Evolutionary conservation across 495 filamentous ascomycete genomes (phyloP).

Genomic region (Talaromyces adpressus): DNA sequence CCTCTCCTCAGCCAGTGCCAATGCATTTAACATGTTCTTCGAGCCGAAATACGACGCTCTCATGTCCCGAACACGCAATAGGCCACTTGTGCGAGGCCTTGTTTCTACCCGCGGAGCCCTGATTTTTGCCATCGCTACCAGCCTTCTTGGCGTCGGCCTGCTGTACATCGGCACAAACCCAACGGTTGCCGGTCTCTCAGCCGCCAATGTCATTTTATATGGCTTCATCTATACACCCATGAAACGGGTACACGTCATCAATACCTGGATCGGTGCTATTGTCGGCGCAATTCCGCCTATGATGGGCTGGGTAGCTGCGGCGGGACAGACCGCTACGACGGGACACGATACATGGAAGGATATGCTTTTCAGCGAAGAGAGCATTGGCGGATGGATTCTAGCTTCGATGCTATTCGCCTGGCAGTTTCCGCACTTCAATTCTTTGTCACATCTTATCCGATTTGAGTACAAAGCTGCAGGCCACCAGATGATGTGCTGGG

Average conservation of each 20-base stretch:
- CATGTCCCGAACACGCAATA: slow-evolving; percentile 85
- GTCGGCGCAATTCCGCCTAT: slow-evolving; percentile 91
- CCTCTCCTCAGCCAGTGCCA: slow-evolving; percentile 77
- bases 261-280: slow-evolving; percentile 92
- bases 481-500: slow-evolving; percentile 86
- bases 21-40: slow-evolving; percentile 94
- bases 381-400: slow-evolving; percentile 82
- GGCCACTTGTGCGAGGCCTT: slow-evolving; percentile 80
- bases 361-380: slow-evolving; percentile 62
- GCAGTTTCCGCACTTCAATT: slow-evolving; percentile 98
- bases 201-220: slow-evolving; percentile 79
- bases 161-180: slow-evolving; percentile 91
- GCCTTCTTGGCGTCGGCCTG: slow-evolving; percentile 53
- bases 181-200: slow-evolving; percentile 80
- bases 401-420: slow-evolving; percentile 83
- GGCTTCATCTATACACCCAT: slow-evolving; percentile 88
- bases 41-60: slow-evolving; percentile 85
- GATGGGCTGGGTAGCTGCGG: slow-evolving; percentile 97
- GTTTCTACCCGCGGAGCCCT: slow-evolving; percentile 69
- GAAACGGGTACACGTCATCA: slow-evolving; percentile 78
- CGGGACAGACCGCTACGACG: slow-evolving; percentile 73
- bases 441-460: slow-evolving; percentile 75
- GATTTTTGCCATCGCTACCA: slow-evolving; percentile 68
- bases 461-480: slow-evolving; percentile 87
- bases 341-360: slow-evolving; percentile 68